Percentiles rank a stretch among this genome's conserved stretches.
Evolutionary conservation across 1,284 basidiomycete species (phyloP).

Genomic region (Leccinum pachyderme): DNA sequence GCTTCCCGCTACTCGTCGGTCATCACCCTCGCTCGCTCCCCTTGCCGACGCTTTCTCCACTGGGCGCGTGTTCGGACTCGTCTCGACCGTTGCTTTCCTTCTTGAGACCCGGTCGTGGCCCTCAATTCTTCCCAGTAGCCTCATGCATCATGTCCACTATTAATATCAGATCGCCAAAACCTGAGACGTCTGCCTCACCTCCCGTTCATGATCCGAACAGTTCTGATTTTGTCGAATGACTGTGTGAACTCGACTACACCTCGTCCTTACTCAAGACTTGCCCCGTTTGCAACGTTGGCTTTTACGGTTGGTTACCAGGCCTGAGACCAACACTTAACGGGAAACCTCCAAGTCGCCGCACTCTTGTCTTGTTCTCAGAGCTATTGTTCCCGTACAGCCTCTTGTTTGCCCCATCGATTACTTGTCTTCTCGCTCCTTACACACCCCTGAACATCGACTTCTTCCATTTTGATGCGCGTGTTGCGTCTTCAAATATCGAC

Average conservation of each 20-base stretch:
- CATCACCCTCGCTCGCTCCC: constrained; percentile 3
- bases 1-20: constrained; percentile 4
- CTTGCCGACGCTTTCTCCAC: constrained; percentile 11
- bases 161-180: constrained; percentile 35
- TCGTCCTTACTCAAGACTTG: constrained; percentile 8
- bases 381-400: constrained; percentile 26
- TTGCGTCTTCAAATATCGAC: constrained; percentile 31
- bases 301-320: constrained; percentile 2
- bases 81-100: background rate
- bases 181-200: constrained; percentile 23
- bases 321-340: constrained; percentile 12
- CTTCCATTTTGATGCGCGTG: constrained; percentile 39
- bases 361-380: background rate
- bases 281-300: constrained; percentile 10
- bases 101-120: background rate
- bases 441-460: constrained; percentile 26
- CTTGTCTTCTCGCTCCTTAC: constrained; percentile 18
- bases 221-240: constrained; percentile 23
- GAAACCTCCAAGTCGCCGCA: constrained; percentile 21
- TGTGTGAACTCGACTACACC: constrained; percentile 23
- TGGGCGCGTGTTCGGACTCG: background rate
- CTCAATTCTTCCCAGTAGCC: constrained; percentile 17
- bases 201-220: constrained; percentile 31
- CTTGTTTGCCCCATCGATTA: constrained; percentile 19
- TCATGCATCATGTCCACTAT: constrained; percentile 30